Evolutionary conservation across 441 rosid species (phyloP).

Genomic region (Bruguiera hainesii): DNA sequence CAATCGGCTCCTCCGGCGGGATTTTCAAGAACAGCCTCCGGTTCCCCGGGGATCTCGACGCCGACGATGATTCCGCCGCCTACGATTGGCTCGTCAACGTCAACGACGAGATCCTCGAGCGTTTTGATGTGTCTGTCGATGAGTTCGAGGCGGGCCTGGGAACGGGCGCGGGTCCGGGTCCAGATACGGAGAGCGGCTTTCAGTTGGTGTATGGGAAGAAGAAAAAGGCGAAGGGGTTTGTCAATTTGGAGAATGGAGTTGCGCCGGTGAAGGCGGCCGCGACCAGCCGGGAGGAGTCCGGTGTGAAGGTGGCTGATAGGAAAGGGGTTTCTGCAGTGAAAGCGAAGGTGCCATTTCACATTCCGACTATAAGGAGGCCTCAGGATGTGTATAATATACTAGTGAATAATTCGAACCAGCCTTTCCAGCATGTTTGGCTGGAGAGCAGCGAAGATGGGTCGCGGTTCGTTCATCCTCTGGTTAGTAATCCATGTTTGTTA

Average conservation of each 20-base stretch:
- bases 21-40: constrained; percentile 26
- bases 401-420: constrained; percentile 65
- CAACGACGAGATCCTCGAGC: constrained; percentile 65
- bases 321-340: constrained; percentile 35
- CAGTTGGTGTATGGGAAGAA: constrained; percentile 72
- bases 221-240: constrained; percentile 37
- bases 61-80: constrained; percentile 30
- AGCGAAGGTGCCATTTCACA: constrained; percentile 71
- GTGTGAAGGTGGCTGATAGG: constrained; percentile 58
- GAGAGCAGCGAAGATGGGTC: constrained; percentile 58
- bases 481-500: constrained; percentile 31
- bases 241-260: constrained; percentile 9
- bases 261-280: constrained; percentile 19
- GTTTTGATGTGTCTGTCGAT: constrained; percentile 54
- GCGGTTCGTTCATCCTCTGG: constrained; percentile 81
- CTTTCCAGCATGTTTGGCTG: constrained; percentile 84
- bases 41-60: constrained; percentile 38
- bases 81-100: constrained; percentile 69
- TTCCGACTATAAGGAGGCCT: constrained; percentile 62
- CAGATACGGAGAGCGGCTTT: constrained; percentile 49
- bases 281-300: background rate
- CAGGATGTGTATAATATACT: constrained; percentile 66
- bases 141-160: constrained; percentile 42
- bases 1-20: constrained; percentile 49
- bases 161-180: constrained; percentile 32